Evolutionary conservation across 73 alveolate species (phyloP).

Genomic region (Paramecium octaurelia): DNA sequence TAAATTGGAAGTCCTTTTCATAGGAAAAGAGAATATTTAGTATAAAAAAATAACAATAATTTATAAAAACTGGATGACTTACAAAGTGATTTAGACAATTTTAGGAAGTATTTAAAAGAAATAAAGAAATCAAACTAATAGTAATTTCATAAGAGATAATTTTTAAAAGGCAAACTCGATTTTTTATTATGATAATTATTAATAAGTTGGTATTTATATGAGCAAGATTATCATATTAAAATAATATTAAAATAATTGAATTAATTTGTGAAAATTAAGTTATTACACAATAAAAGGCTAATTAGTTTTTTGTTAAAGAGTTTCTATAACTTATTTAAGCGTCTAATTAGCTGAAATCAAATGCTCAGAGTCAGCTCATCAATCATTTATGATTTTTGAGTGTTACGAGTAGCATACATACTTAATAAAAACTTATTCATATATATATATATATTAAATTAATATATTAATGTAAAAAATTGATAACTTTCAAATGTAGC

Average conservation of each 20-base stretch:
- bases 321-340: not conserved
- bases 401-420: slow-evolving; percentile 26
- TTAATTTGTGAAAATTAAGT: not conserved
- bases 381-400: not conserved
- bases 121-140: not conserved
- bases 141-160: not conserved
- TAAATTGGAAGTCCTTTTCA: not conserved
- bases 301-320: not conserved
- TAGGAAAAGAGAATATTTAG: not conserved
- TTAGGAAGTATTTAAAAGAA: not conserved
- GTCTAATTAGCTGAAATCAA: not conserved
- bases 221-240: not conserved
- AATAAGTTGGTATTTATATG: not conserved
- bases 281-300: not conserved
- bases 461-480: not conserved
- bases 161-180: not conserved
- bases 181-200: not conserved
- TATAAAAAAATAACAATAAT: not conserved
- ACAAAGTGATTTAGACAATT: not conserved
- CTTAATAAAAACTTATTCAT: not conserved
- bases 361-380: slow-evolving; percentile 37
- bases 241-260: not conserved
- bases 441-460: not conserved
- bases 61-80: not conserved
- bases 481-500: not conserved